Base-by-base conservation (phyloP, 2,329 filamentous ascomycete species). In the Fusarium nodosum region DNA sequence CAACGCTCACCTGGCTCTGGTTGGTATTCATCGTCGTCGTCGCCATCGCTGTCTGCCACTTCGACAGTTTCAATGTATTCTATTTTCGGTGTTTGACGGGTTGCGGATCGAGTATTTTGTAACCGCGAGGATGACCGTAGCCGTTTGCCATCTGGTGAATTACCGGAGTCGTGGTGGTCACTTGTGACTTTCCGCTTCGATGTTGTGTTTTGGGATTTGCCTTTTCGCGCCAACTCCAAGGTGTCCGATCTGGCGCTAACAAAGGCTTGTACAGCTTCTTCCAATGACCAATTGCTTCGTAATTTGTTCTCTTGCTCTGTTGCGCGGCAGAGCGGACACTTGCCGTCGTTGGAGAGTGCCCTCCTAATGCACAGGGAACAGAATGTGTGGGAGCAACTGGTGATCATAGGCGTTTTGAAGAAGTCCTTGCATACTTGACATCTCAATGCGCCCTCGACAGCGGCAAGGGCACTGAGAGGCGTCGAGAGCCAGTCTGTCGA, bases 401-500 rank as follows among this genome's bases (percentile, higher is more conserved):
- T 99, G 67, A 97, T 91, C 88, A 99, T 96, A 0, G 96, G 96
- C 52, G 94, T 97, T 65, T 89, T 89, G 82, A 93, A 98, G 81
- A 98, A 97, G 79, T 99, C 97, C 78, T 98, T 98, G 87, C 96
- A 99, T 64, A 99, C 92, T 80, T 98, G 93, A 81, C 96, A 99
- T 73, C 96, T 93, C 22, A 99, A 85, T 5, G 94, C 90, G 64
- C 91, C 90, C 76, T 99, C 96, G 67, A 99, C 88, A 16, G 87
- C 82, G 48, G 89, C 84, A 56, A 97, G 86, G 16, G 83, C 82
- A 18, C 88, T 81, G 2, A 97, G 83, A 3, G 89, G 86, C 15
- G 93, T 97, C 13, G 83, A 75, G 8, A 94, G 84, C 93, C 93
- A 97, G 82, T 97, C 93, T 55, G 93, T 94, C n/a, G 92, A 90